Conservation (phyloP, 192 early-diverging fungal genomes). For the Podochytrium sp. region DNA sequence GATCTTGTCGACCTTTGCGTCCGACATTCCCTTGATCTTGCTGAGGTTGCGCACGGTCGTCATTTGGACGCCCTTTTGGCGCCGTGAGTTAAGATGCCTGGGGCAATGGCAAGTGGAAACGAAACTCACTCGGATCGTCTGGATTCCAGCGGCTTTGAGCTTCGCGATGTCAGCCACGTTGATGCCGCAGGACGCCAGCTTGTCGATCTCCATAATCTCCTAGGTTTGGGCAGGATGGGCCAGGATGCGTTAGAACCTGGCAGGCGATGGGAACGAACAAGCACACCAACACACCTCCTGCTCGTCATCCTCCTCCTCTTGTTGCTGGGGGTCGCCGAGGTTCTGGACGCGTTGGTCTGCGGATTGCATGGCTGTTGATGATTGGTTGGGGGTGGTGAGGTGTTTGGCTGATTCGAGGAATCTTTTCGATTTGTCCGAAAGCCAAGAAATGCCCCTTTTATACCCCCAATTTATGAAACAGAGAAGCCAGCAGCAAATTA, state of each 20-base stretch:
- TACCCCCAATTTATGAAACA: no score
- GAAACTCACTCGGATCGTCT: constrained; percentile 66
- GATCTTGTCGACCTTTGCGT: constrained; percentile 85
- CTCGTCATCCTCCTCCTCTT: constrained; percentile 16
- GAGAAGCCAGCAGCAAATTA: no score
- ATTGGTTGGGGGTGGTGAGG: no score
- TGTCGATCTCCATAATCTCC: constrained; percentile 43
- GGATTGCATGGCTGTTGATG: no score
- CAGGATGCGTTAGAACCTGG: not conserved
- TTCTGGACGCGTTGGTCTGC: constrained; percentile 8
- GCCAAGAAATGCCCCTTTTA: no score
- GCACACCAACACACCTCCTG: not conserved
- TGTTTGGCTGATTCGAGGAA: no score
- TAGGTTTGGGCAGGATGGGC: not conserved
- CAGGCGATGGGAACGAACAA: not conserved
- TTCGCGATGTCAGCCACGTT: constrained; percentile 79
- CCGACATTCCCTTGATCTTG: constrained; percentile 82
- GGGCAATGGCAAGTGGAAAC: not conserved
- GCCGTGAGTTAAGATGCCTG: not conserved
- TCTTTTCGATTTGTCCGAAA: no score
- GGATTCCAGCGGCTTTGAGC: constrained; percentile 75
- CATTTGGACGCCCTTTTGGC: constrained; percentile 72
- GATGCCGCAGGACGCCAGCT: constrained; percentile 69
- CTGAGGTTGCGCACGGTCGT: constrained; percentile 65
- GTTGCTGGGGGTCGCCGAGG: not conserved